Evolutionary conservation across 768 basidiomycete species (phyloP).

Genomic region (Tremella fuciformis): DNA sequence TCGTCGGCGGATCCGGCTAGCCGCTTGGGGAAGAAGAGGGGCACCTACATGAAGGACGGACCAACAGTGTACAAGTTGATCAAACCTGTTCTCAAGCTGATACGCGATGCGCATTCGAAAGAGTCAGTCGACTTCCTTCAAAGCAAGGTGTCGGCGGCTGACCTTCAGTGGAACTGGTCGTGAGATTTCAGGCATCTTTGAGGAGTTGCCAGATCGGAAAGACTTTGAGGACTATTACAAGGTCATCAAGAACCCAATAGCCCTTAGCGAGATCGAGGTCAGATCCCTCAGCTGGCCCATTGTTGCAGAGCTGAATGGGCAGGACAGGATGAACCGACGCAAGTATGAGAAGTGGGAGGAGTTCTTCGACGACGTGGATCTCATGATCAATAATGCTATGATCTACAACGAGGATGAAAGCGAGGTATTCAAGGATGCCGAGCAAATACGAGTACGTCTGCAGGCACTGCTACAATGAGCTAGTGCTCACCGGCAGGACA

Average conservation of each 20-base stretch:
- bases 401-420: conserved; percentile 78
- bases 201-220: conserved; percentile 77
- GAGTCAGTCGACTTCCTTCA: conserved; percentile 33
- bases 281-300: conserved; percentile 53
- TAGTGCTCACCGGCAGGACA: conserved; percentile 3
- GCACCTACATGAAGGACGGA: conserved; percentile 41
- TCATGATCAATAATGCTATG: conserved; percentile 85
- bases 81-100: conserved; percentile 38
- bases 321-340: conserved; percentile 80
- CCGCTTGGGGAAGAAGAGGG: conserved; percentile 22
- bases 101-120: conserved; percentile 34
- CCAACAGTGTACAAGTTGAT: conserved; percentile 42
- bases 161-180: conserved; percentile 33
- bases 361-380: conserved; percentile 81
- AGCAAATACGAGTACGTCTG: conserved; percentile 41
- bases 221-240: conserved; percentile 71
- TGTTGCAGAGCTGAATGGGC: conserved; percentile 57
- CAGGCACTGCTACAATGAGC: neutral
- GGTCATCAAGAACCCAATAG: conserved; percentile 74
- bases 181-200: conserved; percentile 63
- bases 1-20: conserved; percentile 4
- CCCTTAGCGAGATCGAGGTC: conserved; percentile 79
- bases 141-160: conserved; percentile 6
- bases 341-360: conserved; percentile 67
- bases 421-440: conserved; percentile 47